Conservation (phyloP, 352 stramenopile species). For the Globisporangium takayamanum region DNA sequence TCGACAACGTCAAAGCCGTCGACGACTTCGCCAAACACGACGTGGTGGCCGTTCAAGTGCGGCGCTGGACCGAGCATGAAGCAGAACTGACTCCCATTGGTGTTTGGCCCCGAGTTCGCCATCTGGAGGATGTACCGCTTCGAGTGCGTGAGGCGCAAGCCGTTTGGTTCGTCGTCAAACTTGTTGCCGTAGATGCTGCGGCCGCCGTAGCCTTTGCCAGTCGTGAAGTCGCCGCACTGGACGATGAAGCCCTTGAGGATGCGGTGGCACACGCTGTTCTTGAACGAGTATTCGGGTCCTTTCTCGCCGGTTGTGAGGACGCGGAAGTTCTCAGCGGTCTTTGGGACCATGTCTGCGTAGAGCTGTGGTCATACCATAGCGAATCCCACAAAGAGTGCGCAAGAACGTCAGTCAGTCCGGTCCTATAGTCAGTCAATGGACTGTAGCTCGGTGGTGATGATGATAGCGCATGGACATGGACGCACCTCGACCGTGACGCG, state of each 20-base stretch:
- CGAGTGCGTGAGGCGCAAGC: slow-evolving; percentile 66
- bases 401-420: no score
- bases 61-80: slow-evolving; percentile 88
- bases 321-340: slow-evolving; percentile 98
- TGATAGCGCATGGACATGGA: background rate
- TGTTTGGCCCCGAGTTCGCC: slow-evolving; percentile 96
- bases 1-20: slow-evolving; percentile 81
- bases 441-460: background rate
- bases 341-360: slow-evolving; percentile 94
- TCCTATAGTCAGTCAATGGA: no score
- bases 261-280: slow-evolving; percentile 96
- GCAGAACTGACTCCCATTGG: slow-evolving; percentile 99
- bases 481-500: slow-evolving; percentile 60
- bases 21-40: slow-evolving; percentile 83
- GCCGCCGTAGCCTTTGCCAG: slow-evolving; percentile 91
- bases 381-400: no score
- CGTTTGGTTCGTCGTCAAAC: slow-evolving; percentile 97
- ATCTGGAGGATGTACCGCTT: slow-evolving; percentile 90
- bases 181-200: slow-evolving; percentile 97
- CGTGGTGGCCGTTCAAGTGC: slow-evolving; percentile 78
- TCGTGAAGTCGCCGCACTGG: slow-evolving; percentile 94
- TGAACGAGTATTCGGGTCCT: slow-evolving; percentile 91
- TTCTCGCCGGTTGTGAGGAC: slow-evolving; percentile 95
- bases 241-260: slow-evolving; percentile 99
- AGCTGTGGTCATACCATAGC: slow-evolving; percentile 29